phyloP scores from a whole-genome alignment of 331 rosid species.

The Cucumis variabilis region DNA sequence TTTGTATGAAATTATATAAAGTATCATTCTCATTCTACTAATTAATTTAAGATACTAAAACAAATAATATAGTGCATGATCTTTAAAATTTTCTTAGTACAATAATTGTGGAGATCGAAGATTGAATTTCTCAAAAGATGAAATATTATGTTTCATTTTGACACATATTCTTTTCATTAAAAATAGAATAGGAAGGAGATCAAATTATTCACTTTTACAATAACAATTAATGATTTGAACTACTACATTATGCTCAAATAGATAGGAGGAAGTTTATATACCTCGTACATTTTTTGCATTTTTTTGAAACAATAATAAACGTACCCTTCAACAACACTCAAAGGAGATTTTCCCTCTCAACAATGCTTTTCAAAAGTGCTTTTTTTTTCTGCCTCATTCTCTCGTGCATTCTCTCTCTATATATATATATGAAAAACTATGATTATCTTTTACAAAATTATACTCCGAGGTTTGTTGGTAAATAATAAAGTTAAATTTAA shows the following conservation, averaged over 20 bases:
- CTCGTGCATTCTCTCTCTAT: background rate
- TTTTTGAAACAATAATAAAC: background rate
- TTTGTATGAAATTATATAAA: background rate
- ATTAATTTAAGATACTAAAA: background rate
- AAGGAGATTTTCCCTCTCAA: background rate
- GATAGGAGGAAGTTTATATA: too few species aligned
- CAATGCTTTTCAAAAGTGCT: background rate
- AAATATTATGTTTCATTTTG: too few species aligned
- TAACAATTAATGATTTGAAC: too few species aligned
- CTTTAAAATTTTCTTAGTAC: too few species aligned
- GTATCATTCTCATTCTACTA: background rate
- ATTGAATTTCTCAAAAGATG: too few species aligned
- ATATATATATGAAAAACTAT: background rate
- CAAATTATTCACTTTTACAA: too few species aligned
- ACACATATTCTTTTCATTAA: too few species aligned
- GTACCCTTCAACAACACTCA: constrained; percentile 10
- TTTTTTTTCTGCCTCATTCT: background rate
- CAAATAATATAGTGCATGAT: background rate
- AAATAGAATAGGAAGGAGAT: too few species aligned
- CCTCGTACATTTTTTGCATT: too few species aligned
- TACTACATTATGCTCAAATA: too few species aligned
- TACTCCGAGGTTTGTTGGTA: background rate
- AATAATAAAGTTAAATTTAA: too few species aligned
- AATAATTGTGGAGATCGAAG: too few species aligned
- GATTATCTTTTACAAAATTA: background rate